These are phyloP conservation scores for Mortierella claussenii DNA, from an alignment of 192 early-diverging fungal species.

Conservation along the genomic window DNA sequence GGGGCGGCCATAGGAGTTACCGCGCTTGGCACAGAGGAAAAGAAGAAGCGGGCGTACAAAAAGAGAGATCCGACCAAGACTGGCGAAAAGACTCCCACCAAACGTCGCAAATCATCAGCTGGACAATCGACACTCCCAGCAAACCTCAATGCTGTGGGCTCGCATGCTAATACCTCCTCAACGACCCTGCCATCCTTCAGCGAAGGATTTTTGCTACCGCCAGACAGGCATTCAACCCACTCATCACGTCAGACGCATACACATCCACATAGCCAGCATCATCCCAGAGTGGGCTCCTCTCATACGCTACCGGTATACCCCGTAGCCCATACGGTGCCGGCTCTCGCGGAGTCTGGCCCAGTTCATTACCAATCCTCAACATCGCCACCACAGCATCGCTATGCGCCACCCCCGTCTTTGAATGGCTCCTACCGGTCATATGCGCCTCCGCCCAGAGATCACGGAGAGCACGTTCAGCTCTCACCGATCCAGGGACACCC, in stretches of 20 bases:
- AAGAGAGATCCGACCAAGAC: constrained; percentile 12
- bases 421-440: neutral
- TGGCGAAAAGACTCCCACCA: constrained; percentile 19
- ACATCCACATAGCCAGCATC: neutral
- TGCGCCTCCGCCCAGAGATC: neutral
- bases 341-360: neutral
- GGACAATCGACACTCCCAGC: constrained; percentile 7
- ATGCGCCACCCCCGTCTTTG: neutral
- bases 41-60: constrained; percentile 39
- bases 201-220: constrained; percentile 36
- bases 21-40: constrained; percentile 14
- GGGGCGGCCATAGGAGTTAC: neutral
- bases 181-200: constrained; percentile 42
- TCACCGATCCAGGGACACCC: neutral
- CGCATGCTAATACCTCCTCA: neutral
- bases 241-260: neutral
- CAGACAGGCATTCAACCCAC: constrained; percentile 4
- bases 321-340: neutral
- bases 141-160: no score
- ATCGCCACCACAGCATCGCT: neutral
- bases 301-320: constrained; percentile 5
- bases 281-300: constrained; percentile 5
- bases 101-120: constrained; percentile 35
- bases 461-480: neutral
- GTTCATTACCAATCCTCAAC: neutral